Evolutionary conservation across 2,329 filamentous ascomycete genomes (phyloP).

Genomic region (Plenodomus tracheiphilus): DNA sequence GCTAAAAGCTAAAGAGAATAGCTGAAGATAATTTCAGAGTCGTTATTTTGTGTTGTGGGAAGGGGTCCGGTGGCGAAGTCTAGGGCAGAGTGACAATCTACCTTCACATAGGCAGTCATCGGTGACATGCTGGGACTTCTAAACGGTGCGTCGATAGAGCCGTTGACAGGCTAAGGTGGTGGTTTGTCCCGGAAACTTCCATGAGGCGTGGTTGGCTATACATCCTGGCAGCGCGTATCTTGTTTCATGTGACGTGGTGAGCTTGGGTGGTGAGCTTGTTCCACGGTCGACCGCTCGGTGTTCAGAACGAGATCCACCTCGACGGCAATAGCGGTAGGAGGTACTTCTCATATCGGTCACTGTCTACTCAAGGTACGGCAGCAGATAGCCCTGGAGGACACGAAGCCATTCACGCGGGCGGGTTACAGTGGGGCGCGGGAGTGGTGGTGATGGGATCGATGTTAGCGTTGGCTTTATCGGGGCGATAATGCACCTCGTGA

Average conservation of each 20-base stretch:
- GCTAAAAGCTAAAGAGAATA: too few species aligned
- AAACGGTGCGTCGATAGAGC: too few species aligned
- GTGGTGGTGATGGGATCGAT: background rate
- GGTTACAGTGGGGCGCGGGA: background rate
- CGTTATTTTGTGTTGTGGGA: too few species aligned
- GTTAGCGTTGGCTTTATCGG: background rate
- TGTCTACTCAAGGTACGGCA: background rate
- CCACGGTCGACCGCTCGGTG: too few species aligned
- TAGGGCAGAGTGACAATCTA: too few species aligned
- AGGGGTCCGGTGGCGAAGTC: too few species aligned
- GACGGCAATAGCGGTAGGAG: too few species aligned
- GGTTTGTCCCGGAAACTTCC: background rate
- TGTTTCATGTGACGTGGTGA: conserved; percentile 28
- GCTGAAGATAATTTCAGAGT: too few species aligned
- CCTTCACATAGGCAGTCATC: too few species aligned
- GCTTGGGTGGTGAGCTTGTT: too few species aligned
- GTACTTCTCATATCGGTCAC: background rate
- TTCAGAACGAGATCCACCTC: too few species aligned
- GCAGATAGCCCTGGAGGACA: background rate
- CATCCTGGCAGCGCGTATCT: conserved; percentile 14
- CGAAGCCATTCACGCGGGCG: background rate
- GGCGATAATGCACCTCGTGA: background rate
- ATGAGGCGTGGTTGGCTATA: background rate
- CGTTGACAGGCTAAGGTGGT: conserved; percentile 6
- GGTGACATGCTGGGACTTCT: too few species aligned